Evolutionary conservation across 2,329 filamentous ascomycete genomes (phyloP), one percentile per base, ranked within the genome.

Genomic region (Mycosphaerella sp.): DNA sequence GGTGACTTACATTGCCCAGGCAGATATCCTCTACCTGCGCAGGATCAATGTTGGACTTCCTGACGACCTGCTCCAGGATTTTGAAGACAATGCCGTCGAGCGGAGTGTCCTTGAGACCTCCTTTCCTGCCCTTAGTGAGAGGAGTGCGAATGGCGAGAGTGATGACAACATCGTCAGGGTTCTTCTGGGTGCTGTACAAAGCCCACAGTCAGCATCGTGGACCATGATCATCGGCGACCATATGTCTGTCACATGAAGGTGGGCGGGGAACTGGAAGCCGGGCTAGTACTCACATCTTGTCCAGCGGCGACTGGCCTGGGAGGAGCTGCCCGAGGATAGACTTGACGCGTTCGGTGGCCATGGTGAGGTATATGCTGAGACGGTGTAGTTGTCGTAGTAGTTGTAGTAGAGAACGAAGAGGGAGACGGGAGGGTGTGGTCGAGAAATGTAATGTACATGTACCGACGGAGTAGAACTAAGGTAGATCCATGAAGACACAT

Each of bases 91-190:
- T 78, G 71, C 85, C 91, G 71, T 98, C 93, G 58, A 97, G 82
- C 40, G 79, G 80, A 8, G 90, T 94, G 71, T 98, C 93, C 77
- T 96, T 97, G 77, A 98, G 86, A 37, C 90, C 89, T 60, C 93
- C 91, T 79, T 96, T 97, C 70, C 79, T 79, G 49, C 81, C 89
- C 76, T 96, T 97, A 66, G 86, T 79, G 56, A 98, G 79, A 0
- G 93, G 89, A 21, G 93, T 97, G 54, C 93, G 87, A 64, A 90
- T 77, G 35, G 91, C 91, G 55, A 94, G 82, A 10, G 93, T 98
- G 67, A 98, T 95, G 69, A 98, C 93, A 52, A 98, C 79, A 75
- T 98, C 93, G 69, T 97, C 93, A 61, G 90, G 82, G 71, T 95
- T 94, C 77, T 97, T 57, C 41, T 59, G 57, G 6, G 53, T 53